These are phyloP conservation scores for Candida jianshihensis DNA, from an alignment of 805 yeast genomes.

Conservation along the genomic window DNA sequence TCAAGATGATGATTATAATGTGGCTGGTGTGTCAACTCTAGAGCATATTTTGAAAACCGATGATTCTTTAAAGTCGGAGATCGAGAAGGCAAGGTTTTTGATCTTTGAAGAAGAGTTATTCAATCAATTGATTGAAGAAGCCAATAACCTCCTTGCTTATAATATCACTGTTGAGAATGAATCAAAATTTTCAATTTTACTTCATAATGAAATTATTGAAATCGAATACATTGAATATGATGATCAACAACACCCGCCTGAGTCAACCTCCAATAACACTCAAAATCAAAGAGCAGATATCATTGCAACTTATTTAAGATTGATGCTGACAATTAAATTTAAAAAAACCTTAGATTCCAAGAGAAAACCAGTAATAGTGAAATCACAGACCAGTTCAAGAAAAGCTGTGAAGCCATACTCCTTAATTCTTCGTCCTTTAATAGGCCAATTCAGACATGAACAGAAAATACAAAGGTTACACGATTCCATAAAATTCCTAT, in stretches of 20 bases:
- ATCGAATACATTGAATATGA: constrained; percentile 51
- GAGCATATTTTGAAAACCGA: constrained; percentile 15
- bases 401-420: constrained; percentile 32
- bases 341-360: constrained; percentile 28
- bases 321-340: constrained; percentile 31
- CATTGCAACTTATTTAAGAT: constrained; percentile 25
- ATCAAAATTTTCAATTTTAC: constrained; percentile 57
- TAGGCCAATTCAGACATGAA: constrained; percentile 55
- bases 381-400: constrained; percentile 2
- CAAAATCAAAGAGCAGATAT: constrained; percentile 30
- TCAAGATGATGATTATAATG: constrained; percentile 41
- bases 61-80: constrained; percentile 43
- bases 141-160: constrained; percentile 57
- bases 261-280: constrained; percentile 22
- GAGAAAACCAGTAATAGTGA: constrained; percentile 16
- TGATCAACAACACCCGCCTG: constrained; percentile 16
- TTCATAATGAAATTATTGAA: constrained; percentile 61
- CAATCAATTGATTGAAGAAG: constrained; percentile 70
- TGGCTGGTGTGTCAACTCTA: constrained; percentile 49
- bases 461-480: constrained; percentile 25
- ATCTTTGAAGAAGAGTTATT: constrained; percentile 88
- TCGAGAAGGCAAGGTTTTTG: constrained; percentile 61
- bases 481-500: constrained; percentile 8
- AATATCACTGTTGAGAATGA: constrained; percentile 60
- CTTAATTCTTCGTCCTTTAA: constrained; percentile 45